phyloP scores from a whole-genome alignment of 1,284 basidiomycete genomes.

The Cryptococcus sp. region DNA sequence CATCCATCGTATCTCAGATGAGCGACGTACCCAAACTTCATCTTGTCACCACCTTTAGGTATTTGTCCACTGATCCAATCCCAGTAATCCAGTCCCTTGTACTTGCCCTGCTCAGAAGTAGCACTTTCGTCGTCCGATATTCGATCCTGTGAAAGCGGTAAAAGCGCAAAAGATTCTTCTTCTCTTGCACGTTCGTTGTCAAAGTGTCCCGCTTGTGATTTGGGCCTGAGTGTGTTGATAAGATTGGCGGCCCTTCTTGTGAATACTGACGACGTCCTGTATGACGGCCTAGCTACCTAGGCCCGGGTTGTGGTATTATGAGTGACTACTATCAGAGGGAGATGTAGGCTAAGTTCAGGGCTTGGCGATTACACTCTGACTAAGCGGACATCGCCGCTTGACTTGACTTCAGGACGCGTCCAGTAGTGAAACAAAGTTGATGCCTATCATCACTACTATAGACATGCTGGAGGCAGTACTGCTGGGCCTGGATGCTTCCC shows the following conservation, averaged over 20 bases:
- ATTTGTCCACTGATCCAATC: neutral
- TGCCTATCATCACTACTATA: neutral
- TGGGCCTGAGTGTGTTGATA: neutral
- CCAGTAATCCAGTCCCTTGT: neutral
- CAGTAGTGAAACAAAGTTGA: no score
- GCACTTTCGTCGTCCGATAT: neutral
- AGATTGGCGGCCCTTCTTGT: neutral
- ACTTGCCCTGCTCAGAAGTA: neutral
- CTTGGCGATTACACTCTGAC: neutral
- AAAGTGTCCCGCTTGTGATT: neutral
- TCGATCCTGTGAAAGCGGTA: neutral
- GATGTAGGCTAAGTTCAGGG: neutral
- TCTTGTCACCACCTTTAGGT: constrained; percentile 34
- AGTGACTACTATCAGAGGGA: neutral
- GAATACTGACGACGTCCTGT: neutral
- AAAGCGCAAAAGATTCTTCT: neutral
- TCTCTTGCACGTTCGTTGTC: neutral
- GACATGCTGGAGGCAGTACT: constrained; percentile 23
- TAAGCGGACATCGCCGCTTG: neutral
- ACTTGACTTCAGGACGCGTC: neutral
- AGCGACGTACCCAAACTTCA: constrained; percentile 49
- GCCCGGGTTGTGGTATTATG: no score
- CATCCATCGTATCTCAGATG: no score
- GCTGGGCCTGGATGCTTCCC: constrained; percentile 26
- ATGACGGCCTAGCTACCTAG: neutral